Evolutionary conservation across 495 filamentous ascomycete species (phyloP).

Genomic region (Penicillium nucicola): DNA sequence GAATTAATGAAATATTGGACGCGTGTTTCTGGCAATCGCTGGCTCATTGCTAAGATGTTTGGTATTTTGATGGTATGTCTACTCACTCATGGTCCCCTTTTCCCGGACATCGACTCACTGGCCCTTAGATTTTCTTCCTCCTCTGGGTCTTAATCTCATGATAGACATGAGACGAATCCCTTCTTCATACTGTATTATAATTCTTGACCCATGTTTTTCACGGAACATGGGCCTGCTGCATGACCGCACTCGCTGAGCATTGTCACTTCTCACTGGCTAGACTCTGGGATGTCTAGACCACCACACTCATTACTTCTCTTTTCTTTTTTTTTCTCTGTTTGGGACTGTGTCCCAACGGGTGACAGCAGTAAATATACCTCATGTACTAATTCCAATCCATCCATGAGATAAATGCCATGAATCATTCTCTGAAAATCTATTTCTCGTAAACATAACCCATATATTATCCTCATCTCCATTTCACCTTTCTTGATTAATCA

Average conservation of each 20-base stretch:
- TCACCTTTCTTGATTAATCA: neutral
- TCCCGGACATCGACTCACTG: constrained; percentile 13
- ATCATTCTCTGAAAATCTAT: neutral
- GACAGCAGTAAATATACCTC: constrained; percentile 20
- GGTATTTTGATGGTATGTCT: constrained; percentile 69
- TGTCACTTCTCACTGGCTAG: constrained; percentile 13
- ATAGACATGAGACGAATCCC: constrained; percentile 27
- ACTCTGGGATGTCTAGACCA: constrained; percentile 21
- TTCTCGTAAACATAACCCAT: neutral
- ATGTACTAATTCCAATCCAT: constrained; percentile 17
- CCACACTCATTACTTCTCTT: constrained; percentile 14
- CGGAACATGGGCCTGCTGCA: constrained; percentile 15
- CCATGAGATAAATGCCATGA: neutral
- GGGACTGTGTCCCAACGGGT: constrained; percentile 22
- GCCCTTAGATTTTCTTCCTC: constrained; percentile 53
- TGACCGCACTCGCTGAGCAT: constrained; percentile 15
- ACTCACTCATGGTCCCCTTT: neutral
- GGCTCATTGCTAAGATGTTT: constrained; percentile 99
- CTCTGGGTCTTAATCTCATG: constrained; percentile 58
- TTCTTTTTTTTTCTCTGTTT: constrained; percentile 6
- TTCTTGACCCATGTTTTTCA: constrained; percentile 11
- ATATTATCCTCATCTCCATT: neutral
- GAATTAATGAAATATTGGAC: constrained; percentile 96
- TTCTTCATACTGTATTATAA: constrained; percentile 40
- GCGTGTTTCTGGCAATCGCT: constrained; percentile 87